phyloP scores from a whole-genome alignment of 2,329 filamentous ascomycete genomes.

The Rutstroemia sp. region DNA sequence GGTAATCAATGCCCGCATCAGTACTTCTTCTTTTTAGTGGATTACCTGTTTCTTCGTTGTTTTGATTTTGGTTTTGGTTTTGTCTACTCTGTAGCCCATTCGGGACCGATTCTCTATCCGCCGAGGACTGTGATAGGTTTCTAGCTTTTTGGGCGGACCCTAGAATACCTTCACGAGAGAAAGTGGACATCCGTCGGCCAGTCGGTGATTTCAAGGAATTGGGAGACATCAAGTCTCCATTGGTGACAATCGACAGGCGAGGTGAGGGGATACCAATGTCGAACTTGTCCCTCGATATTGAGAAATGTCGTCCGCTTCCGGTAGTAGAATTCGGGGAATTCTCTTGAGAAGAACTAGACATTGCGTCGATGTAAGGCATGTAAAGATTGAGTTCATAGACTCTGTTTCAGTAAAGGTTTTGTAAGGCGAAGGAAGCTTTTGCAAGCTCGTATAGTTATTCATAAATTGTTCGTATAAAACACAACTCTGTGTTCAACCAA shows the following conservation, averaged over 20 bases:
- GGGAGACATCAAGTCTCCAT: slow-evolving; percentile 19
- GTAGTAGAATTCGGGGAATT: slow-evolving; percentile 24
- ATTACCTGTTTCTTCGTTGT: slow-evolving; percentile 48
- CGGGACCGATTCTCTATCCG: slow-evolving; percentile 31
- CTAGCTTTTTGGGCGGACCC: slow-evolving; percentile 46
- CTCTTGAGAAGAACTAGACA: slow-evolving; percentile 28
- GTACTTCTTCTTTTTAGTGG: slow-evolving; percentile 56
- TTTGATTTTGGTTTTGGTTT: slow-evolving; percentile 7
- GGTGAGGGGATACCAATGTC: slow-evolving; percentile 24
- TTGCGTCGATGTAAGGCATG: slow-evolving; percentile 15
- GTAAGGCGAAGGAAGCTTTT: not conserved
- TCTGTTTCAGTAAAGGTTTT: not conserved
- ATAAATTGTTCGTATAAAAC: not conserved
- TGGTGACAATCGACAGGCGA: slow-evolving; percentile 21
- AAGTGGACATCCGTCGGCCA: slow-evolving; percentile 38
- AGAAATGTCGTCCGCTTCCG: slow-evolving; percentile 22
- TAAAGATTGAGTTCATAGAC: slow-evolving; percentile 15
- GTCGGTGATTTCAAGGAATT: slow-evolving; percentile 44
- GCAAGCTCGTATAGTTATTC: not conserved
- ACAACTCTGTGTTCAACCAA: slow-evolving; percentile 6
- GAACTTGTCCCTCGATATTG: slow-evolving; percentile 27
- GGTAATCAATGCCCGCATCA: slow-evolving; percentile 55
- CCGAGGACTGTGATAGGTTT: slow-evolving; percentile 48
- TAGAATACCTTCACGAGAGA: slow-evolving; percentile 48
- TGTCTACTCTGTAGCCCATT: slow-evolving; percentile 37